Evolutionary conservation across 2,329 filamentous ascomycete species (phyloP).

Genomic region (Aspergillus viridinutans): DNA sequence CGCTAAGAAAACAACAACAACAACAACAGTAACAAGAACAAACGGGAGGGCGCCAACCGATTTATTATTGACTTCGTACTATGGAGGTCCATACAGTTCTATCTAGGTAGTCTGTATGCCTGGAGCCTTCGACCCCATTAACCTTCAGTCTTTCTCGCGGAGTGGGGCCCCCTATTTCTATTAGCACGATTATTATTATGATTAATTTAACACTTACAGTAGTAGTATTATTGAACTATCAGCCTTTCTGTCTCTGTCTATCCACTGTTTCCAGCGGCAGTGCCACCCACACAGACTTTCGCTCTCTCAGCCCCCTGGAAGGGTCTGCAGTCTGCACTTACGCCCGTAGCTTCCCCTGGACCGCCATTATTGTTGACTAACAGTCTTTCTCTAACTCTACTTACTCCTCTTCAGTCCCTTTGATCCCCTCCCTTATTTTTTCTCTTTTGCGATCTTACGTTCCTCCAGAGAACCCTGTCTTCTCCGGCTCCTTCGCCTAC

Average conservation of each 20-base stretch:
- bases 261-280: constrained; percentile 2
- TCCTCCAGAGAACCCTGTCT: constrained; percentile 18
- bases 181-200: background rate
- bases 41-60: background rate
- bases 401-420: constrained; percentile 19
- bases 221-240: background rate
- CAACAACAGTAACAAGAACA: background rate
- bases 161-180: background rate
- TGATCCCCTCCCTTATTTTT: constrained; percentile 21
- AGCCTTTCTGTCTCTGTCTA: background rate
- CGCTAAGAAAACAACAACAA: background rate
- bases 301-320: constrained; percentile 9
- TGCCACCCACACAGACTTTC: constrained; percentile 6
- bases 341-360: constrained; percentile 10
- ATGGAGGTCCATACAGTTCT: background rate
- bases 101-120: too few species aligned
- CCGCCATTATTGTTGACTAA: constrained; percentile 3
- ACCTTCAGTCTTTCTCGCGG: background rate
- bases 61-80: background rate
- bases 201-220: background rate
- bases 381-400: constrained; percentile 8
- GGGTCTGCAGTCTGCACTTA: constrained; percentile 3
- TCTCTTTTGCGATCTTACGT: constrained; percentile 18
- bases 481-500: constrained; percentile 20
- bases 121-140: background rate